phyloP scores from a whole-genome alignment of 1,139 yeast genomes.

The Yamadazyma diddensiae region DNA sequence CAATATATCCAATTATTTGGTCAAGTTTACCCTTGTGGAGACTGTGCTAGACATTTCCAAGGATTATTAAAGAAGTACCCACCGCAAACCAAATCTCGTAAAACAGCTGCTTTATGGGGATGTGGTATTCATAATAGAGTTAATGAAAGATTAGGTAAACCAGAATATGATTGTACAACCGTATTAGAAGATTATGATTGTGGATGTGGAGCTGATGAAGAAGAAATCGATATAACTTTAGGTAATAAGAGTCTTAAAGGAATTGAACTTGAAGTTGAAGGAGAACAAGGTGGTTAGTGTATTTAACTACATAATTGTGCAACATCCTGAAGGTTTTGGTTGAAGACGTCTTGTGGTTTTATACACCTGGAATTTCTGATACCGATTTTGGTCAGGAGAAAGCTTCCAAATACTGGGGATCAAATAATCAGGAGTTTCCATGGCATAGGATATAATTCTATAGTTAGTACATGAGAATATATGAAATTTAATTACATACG shows the following conservation, averaged over 20 bases:
- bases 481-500: conserved; percentile 20
- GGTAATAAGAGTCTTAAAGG: conserved; percentile 41
- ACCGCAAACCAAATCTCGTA: conserved; percentile 77
- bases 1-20: conserved; percentile 59
- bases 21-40: conserved; percentile 89
- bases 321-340: conserved; percentile 33
- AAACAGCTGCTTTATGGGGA: conserved; percentile 93
- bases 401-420: conserved; percentile 52
- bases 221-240: conserved; percentile 39
- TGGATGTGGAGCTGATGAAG: conserved; percentile 83
- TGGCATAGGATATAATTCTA: conserved; percentile 42
- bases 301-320: conserved; percentile 27
- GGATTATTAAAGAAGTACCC: conserved; percentile 67
- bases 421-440: conserved; percentile 50
- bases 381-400: conserved; percentile 45
- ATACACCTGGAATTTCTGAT: conserved; percentile 26
- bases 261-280: conserved; percentile 44
- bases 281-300: conserved; percentile 36
- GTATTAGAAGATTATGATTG: conserved; percentile 91
- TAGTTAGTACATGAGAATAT: conserved; percentile 1
- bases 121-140: conserved; percentile 90
- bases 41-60: conserved; percentile 90
- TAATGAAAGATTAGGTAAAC: conserved; percentile 68
- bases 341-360: conserved; percentile 11
- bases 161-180: conserved; percentile 75